Evolutionary conservation across 2,329 filamentous ascomycete species (phyloP), one percentile per base, ranked within the genome.

Genomic region (Penicillium oxalicum): DNA sequence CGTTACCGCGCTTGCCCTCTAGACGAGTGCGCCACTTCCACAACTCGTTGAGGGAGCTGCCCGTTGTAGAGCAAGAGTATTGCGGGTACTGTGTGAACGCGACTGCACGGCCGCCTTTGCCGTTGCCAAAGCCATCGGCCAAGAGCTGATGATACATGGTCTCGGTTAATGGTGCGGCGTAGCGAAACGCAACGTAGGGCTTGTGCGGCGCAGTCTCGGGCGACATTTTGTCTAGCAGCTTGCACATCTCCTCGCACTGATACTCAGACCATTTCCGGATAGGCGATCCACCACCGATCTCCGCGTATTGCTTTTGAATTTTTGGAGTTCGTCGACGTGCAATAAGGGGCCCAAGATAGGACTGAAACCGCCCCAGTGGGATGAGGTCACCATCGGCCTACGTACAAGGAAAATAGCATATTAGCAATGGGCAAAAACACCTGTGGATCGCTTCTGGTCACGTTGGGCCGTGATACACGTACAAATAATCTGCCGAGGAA

Each of bases 81-180:
- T 98, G 93, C 2, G 93, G 93, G 62, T 98, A 98, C 70, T 98
- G 93, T 27, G 91, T 96, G 65, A 98, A 98, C 1, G 93, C 93
- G 4, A 98, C 90, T 1, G 94, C 93, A 50, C 93, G 81, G 3
- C 91, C 91, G n/a, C 91, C 91, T 52, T 83, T 88, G 4, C 91
- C 91, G 45, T 84, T 82, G 9, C 91, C 91, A 65, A 97, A 95
- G 0, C 93, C 93, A 66, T 98, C 93, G 6, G 82, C 83, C 25
- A 98, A 73, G 55, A 98, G 71, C 61, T 82, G 80, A 46, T 81
- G 77, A 68, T 98, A 97, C 82, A 91, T 95, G 59, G 95, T 83
- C 72, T 97, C 93, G 2, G 93, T 98, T 64, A 98, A 71, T 1
- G 93, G 93, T 53, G 91, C 79, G 11, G 94, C 91, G 65, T 98